These are phyloP conservation scores for Fomitopsis betulina DNA, from an alignment of 1,284 basidiomycete species.

Conservation along the genomic window DNA sequence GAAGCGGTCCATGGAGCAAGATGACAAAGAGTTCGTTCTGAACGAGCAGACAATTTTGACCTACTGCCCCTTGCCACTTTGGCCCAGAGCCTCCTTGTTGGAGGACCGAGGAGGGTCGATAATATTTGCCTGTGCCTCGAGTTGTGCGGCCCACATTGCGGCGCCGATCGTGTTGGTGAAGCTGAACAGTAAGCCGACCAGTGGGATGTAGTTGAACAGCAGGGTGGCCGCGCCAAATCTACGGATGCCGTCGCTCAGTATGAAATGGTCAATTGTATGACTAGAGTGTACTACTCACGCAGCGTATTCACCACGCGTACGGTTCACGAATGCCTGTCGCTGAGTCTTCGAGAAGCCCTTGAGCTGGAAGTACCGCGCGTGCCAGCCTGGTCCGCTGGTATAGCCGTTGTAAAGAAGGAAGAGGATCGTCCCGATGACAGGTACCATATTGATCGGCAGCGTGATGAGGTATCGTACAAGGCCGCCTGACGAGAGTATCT, in stretches of 20 bases:
- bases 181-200: conserved; percentile 48
- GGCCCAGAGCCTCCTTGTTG: neutral
- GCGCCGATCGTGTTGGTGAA: conserved; percentile 63
- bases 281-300: conserved; percentile 29
- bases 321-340: conserved; percentile 49
- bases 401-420: conserved; percentile 53
- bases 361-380: conserved; percentile 67
- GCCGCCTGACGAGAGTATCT: conserved; percentile 25
- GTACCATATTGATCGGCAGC: conserved; percentile 63
- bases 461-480: conserved; percentile 42
- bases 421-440: conserved; percentile 59
- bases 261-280: neutral
- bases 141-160: conserved; percentile 66
- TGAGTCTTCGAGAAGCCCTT: conserved; percentile 48
- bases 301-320: conserved; percentile 38
- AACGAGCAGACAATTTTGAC: neutral
- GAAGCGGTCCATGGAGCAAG: neutral
- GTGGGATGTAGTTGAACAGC: conserved; percentile 58
- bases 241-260: neutral
- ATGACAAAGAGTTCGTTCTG: neutral
- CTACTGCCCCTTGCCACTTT: neutral
- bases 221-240: conserved; percentile 61
- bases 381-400: conserved; percentile 49
- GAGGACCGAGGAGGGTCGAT: conserved; percentile 11
- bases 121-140: conserved; percentile 39